Conservation (phyloP, 306 rosid genomes). For the Castanospermum australe region DNA sequence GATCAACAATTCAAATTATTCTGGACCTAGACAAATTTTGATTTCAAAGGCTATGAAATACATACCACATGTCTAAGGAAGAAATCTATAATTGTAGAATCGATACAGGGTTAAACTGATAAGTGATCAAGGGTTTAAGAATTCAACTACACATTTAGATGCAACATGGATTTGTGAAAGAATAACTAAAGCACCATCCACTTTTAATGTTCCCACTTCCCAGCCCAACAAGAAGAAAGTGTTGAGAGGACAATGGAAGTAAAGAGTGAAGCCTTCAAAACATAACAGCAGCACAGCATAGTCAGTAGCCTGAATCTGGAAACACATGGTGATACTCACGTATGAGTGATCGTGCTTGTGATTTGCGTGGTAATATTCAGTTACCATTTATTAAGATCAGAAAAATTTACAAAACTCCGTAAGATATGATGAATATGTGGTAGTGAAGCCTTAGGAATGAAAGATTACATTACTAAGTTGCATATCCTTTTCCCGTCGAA, state of each 20-base stretch:
- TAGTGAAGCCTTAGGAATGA: conserved; percentile 21
- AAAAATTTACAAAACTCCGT: conserved; percentile 5
- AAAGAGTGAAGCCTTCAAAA: not conserved
- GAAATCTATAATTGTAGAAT: not conserved
- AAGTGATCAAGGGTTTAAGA: not conserved
- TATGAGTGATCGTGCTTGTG: not conserved
- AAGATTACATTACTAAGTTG: conserved; percentile 69
- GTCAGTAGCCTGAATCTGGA: not conserved
- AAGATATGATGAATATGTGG: not conserved
- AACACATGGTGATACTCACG: not conserved
- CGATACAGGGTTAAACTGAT: not conserved
- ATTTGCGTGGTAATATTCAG: conserved; percentile 5
- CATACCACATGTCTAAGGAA: not conserved
- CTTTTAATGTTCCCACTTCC: not conserved
- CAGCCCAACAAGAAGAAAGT: not conserved
- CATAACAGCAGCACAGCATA: not conserved
- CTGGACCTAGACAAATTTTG: not conserved
- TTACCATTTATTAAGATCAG: not conserved
- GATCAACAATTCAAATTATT: not conserved
- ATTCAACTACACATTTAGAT: not conserved
- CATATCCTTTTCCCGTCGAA: conserved; percentile 70
- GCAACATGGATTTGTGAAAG: not conserved
- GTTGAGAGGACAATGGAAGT: not conserved
- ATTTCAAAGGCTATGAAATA: not conserved
- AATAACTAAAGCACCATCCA: not conserved